Evolutionary conservation across 1,139 yeast genomes (phyloP), one percentile per base, ranked within the genome.

Genomic region (Kodamaea sp.): DNA sequence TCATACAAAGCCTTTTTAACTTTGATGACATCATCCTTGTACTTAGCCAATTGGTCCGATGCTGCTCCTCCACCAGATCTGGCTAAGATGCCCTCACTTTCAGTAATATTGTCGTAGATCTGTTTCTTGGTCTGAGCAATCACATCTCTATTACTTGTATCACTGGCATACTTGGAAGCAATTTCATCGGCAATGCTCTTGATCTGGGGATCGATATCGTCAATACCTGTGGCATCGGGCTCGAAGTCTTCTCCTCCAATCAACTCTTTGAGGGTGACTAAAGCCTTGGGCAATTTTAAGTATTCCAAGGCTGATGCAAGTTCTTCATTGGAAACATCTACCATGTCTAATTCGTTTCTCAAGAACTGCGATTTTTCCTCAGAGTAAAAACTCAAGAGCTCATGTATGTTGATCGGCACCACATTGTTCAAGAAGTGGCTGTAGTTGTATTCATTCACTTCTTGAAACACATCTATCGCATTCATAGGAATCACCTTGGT

Each of bases 341-440:
- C 76, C 44, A 75, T 73, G 42, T 89, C 97, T 31, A 82, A 71
- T 51, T 87, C 92, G 35, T 69, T 72, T 47, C 98, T 73, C 34
- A 89, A 62, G 32, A 87, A 61, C 42, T 78, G 80, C 0, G 96
- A 90, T 58, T 88, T 86, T 54, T 86, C 90, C 54, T 92, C 98
- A 0, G 96, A 85, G 56, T 92, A 92, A 45, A 80, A 70, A 47
- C 96, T 87, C 37, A 87, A 76, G 49, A 86, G 79, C 55, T 90
- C 96, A 54, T 89, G 96, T 22, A 90, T 87, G 28, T 82, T 78
- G 50, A 89, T 69, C 2, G 98, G 97, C 7, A 92, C 82, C 16
- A 92, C 86, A 44, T 83, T 84, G 36, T 73, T 83, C 58, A 84
- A 87, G 31, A 92, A 70, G 34, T 70, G 69, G 18, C 67, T 62